A percentile compares a stretch with the other conserved stretches of the same genome.
These are phyloP conservation scores for Trichoderma sp. DNA, from an alignment of 2,329 filamentous ascomycete genomes.

Conservation along the genomic window DNA sequence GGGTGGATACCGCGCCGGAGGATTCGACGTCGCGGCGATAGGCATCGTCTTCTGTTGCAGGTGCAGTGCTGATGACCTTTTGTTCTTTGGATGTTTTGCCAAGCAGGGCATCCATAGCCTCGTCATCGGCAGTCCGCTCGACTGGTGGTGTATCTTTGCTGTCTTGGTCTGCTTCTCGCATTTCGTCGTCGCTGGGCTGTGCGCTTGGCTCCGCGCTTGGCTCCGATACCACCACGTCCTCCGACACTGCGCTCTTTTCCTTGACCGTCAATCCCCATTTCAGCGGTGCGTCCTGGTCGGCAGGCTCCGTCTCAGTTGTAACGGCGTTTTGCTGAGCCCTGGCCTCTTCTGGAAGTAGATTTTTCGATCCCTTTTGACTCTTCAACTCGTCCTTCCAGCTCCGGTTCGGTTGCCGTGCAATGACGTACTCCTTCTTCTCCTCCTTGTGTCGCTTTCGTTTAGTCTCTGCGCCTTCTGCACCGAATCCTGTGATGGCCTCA, in stretches of 20 bases:
- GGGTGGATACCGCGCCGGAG: constrained; percentile 71
- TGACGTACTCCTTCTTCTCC: constrained; percentile 50
- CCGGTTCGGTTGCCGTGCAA: constrained; percentile 56
- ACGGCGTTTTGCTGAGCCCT: constrained; percentile 41
- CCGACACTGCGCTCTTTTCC: constrained; percentile 54
- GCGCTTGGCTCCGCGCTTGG: neutral
- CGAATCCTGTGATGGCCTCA: constrained; percentile 52
- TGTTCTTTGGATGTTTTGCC: constrained; percentile 47
- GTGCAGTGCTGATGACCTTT: constrained; percentile 52
- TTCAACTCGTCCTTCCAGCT: constrained; percentile 60
- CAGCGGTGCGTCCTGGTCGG: constrained; percentile 53
- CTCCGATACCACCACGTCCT: constrained; percentile 35
- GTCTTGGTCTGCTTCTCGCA: constrained; percentile 8
- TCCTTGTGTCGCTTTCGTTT: constrained; percentile 35
- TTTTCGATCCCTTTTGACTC: constrained; percentile 49
- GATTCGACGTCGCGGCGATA: constrained; percentile 68
- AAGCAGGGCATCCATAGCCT: constrained; percentile 66
- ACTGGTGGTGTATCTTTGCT: neutral
- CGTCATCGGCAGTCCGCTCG: constrained; percentile 40
- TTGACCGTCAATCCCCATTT: constrained; percentile 53
- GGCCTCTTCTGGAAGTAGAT: constrained; percentile 57
- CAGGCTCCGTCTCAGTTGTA: constrained; percentile 35
- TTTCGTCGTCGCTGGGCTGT: neutral
- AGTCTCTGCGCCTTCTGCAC: constrained; percentile 43
- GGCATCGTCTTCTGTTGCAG: constrained; percentile 59